These are phyloP conservation scores for Aspergillus carbonarius DNA, from an alignment of 2,329 filamentous ascomycete species.

Conservation along the genomic window DNA sequence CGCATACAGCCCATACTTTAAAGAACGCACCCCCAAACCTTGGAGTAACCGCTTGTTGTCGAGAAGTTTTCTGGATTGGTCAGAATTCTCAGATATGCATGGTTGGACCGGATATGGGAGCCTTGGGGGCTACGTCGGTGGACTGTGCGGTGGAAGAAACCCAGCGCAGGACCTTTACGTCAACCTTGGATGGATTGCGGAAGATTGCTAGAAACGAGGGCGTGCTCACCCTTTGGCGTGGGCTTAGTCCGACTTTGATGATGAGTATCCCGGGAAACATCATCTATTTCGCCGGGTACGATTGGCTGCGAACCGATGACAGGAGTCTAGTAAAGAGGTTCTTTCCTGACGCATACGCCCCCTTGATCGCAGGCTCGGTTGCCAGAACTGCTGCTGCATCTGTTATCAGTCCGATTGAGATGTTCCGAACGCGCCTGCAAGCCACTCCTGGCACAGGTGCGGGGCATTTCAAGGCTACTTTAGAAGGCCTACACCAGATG, in stretches of 20 bases:
- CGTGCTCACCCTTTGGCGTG: constrained; percentile 81
- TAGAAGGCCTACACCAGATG: constrained; percentile 75
- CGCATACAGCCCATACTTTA: constrained; percentile 52
- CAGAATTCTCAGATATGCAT: constrained; percentile 80
- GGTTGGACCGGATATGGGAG: constrained; percentile 50
- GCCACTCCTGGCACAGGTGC: constrained; percentile 61
- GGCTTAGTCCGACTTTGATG: constrained; percentile 85
- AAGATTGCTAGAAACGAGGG: constrained; percentile 97
- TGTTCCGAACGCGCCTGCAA: constrained; percentile 90
- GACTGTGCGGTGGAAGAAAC: constrained; percentile 87
- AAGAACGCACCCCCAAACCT: constrained; percentile 77
- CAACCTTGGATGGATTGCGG: constrained; percentile 84
- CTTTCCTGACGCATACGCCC: constrained; percentile 69
- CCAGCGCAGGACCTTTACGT: constrained; percentile 79
- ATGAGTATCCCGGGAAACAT: constrained; percentile 97
- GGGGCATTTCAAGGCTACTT: constrained; percentile 74
- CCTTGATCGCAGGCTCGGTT: constrained; percentile 73
- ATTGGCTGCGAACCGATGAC: constrained; percentile 78
- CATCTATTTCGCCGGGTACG: constrained; percentile 98
- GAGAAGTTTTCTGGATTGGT: constrained; percentile 95
- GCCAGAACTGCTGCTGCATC: constrained; percentile 79
- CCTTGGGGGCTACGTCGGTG: constrained; percentile 44
- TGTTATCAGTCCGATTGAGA: constrained; percentile 85
- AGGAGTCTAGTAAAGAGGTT: constrained; percentile 68
- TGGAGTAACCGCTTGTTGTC: constrained; percentile 90